These are phyloP conservation scores for Psilocybe cyanescens DNA, from an alignment of 768 basidiomycete genomes.

Conservation along the genomic window DNA sequence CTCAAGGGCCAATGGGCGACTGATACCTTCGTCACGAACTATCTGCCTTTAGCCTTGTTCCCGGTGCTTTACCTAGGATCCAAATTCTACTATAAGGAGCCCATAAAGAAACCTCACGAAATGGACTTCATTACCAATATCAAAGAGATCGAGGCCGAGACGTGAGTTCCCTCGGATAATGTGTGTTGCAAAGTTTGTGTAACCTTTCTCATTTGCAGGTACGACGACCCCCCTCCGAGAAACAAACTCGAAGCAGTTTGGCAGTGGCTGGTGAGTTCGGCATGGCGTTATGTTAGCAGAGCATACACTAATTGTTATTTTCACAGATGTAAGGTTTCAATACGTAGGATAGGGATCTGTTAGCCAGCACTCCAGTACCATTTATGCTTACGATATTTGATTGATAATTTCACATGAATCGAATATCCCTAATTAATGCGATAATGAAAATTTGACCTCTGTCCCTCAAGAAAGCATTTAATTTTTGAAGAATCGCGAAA, in stretches of 20 bases:
- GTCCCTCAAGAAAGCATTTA: not conserved
- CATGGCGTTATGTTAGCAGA: not conserved
- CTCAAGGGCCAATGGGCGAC: constrained; percentile 47
- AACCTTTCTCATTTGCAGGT: constrained; percentile 31
- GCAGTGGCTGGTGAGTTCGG: constrained; percentile 73
- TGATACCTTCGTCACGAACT: constrained; percentile 82
- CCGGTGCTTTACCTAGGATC: constrained; percentile 72
- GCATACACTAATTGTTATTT: not conserved
- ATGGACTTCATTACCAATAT: constrained; percentile 87
- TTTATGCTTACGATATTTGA: not conserved
- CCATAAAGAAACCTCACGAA: constrained; percentile 52
- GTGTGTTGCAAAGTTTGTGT: not conserved
- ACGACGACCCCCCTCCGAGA: constrained; percentile 72
- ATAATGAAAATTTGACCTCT: not conserved
- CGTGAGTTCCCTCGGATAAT: constrained; percentile 34
- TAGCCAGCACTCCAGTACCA: too few species aligned
- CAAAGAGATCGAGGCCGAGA: constrained; percentile 70
- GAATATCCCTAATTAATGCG: not conserved
- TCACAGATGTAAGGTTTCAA: constrained; percentile 17
- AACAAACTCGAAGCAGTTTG: constrained; percentile 75
- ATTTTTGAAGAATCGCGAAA: not conserved
- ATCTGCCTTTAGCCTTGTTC: constrained; percentile 73
- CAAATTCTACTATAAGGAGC: constrained; percentile 54
- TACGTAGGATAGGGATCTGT: too few species aligned
- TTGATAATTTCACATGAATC: not conserved